These are phyloP conservation scores for Arachis monticola DNA, from an alignment of 331 rosid genomes.

Conservation along the genomic window DNA sequence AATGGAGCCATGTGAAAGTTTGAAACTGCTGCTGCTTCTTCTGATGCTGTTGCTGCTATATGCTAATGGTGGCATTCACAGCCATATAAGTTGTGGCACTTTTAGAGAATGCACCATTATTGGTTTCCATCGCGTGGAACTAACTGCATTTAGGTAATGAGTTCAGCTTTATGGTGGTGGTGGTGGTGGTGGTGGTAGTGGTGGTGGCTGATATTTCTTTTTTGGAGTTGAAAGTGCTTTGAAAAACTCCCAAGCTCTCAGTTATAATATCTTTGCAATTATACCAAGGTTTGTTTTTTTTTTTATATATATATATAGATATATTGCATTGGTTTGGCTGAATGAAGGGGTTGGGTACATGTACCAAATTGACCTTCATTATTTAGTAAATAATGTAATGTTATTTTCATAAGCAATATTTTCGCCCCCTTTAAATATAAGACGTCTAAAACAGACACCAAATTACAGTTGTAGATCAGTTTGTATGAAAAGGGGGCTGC, in stretches of 20 bases:
- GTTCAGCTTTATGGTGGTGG: constrained; percentile 39
- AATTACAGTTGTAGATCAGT: not conserved
- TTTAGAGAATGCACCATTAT: constrained; percentile 36
- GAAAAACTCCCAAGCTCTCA: constrained; percentile 37
- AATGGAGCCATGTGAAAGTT: constrained; percentile 69
- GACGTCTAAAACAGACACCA: too few species aligned
- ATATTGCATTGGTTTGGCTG: constrained; percentile 41
- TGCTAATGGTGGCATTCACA: constrained; percentile 29
- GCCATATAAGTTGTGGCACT: constrained; percentile 36
- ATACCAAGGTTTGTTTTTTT: constrained; percentile 33
- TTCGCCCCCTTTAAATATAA: too few species aligned
- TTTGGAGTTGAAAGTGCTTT: constrained; percentile 45
- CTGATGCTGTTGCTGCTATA: constrained; percentile 11
- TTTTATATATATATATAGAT: not conserved
- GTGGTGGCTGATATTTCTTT: not conserved
- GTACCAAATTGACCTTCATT: constrained; percentile 49
- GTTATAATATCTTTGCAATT: constrained; percentile 7
- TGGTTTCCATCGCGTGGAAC: constrained; percentile 52
- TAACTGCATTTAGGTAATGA: constrained; percentile 27
- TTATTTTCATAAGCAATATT: too few species aligned
- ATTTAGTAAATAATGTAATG: not conserved
- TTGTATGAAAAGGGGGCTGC: not conserved
- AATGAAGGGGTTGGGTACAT: constrained; percentile 8
- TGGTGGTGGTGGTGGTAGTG: not conserved
- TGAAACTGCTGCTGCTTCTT: constrained; percentile 22